Evolutionary conservation across 352 stramenopile species (phyloP).

Genomic region (Phytophthora kernoviae): DNA sequence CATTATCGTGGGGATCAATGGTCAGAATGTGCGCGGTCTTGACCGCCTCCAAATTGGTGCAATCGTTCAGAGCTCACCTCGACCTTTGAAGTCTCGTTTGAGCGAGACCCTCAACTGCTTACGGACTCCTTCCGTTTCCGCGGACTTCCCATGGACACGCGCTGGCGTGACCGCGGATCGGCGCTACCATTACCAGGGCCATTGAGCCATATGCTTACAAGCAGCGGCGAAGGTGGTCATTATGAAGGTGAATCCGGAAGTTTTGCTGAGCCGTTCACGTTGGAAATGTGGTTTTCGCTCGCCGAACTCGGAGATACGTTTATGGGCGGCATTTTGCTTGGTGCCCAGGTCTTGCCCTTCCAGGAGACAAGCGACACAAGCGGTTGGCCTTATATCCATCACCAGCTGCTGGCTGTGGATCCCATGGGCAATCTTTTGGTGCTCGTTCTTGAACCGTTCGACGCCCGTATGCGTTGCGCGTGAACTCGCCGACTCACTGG

Average conservation of each 20-base stretch:
- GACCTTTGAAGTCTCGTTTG: slow-evolving; percentile 67
- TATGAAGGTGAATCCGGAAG: slow-evolving; percentile 21
- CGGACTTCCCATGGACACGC: slow-evolving; percentile 50
- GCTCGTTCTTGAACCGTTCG: slow-evolving; percentile 51
- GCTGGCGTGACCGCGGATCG: slow-evolving; percentile 66
- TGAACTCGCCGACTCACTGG: slow-evolving; percentile 60
- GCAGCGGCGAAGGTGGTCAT: slow-evolving; percentile 12
- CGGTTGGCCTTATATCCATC: slow-evolving; percentile 61
- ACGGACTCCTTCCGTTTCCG: slow-evolving; percentile 64
- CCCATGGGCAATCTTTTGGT: slow-evolving; percentile 62
- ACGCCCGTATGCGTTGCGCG: slow-evolving; percentile 52
- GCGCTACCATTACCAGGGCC: slow-evolving; percentile 49
- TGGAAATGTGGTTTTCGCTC: slow-evolving; percentile 77
- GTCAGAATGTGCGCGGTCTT: slow-evolving; percentile 57
- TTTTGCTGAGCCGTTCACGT: slow-evolving; percentile 43
- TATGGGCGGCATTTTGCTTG: slow-evolving; percentile 62
- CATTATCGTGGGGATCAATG: slow-evolving; percentile 70
- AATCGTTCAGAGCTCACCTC: slow-evolving; percentile 59
- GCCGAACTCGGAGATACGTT: slow-evolving; percentile 57
- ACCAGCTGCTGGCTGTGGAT: slow-evolving; percentile 68
- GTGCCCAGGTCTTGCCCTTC: slow-evolving; percentile 58
- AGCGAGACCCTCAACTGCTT: slow-evolving; percentile 52
- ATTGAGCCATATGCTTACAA: slow-evolving; percentile 42
- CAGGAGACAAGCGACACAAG: slow-evolving; percentile 41
- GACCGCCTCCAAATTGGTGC: slow-evolving; percentile 65